These are phyloP conservation scores for Naegleria fowleri DNA, from an alignment of 208 protist genomes.

Conservation along the genomic window DNA sequence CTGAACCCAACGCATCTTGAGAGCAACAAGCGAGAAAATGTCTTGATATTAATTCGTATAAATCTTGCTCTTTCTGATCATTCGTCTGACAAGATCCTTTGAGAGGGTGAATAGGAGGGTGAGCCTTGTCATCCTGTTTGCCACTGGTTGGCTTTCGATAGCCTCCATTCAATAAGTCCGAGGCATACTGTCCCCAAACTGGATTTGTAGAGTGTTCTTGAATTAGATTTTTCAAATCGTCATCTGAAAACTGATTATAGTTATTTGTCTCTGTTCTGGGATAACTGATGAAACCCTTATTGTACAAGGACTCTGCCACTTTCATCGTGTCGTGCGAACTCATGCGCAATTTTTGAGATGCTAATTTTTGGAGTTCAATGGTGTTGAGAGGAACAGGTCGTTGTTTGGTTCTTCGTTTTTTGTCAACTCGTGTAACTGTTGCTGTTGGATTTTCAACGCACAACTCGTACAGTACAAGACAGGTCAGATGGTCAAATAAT, in stretches of 20 bases:
- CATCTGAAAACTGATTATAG: slow-evolving; percentile 38
- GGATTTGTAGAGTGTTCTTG: slow-evolving; percentile 35
- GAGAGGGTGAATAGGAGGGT: slow-evolving; percentile 96
- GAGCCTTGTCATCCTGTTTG: slow-evolving; percentile 90
- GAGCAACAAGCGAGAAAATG: slow-evolving; percentile 97
- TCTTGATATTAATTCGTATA: slow-evolving; percentile 92
- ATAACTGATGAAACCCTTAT: slow-evolving; percentile 86
- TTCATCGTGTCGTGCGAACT: slow-evolving; percentile 87
- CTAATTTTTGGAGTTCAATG: slow-evolving; percentile 93
- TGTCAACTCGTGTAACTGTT: slow-evolving; percentile 43
- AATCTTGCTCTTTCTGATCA: slow-evolving; percentile 45
- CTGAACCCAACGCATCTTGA: slow-evolving; percentile 72
- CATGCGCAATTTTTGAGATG: slow-evolving; percentile 80
- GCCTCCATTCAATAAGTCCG: slow-evolving; percentile 43
- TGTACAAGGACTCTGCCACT: slow-evolving; percentile 79
- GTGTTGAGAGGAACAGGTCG: slow-evolving; percentile 91
- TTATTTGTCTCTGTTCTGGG: slow-evolving; percentile 81
- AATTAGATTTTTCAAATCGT: slow-evolving; percentile 37
- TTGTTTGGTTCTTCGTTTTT: slow-evolving; percentile 46
- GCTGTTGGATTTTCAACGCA: slow-evolving; percentile 52
- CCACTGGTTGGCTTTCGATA: slow-evolving; percentile 86
- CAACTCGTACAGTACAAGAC: slow-evolving; percentile 57
- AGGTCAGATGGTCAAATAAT: slow-evolving; percentile 61
- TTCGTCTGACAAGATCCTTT: slow-evolving; percentile 46
- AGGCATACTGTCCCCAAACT: slow-evolving; percentile 56